phyloP scores from a whole-genome alignment of 2,329 filamentous ascomycete genomes.

The Pseudogymnoascus sp. region DNA sequence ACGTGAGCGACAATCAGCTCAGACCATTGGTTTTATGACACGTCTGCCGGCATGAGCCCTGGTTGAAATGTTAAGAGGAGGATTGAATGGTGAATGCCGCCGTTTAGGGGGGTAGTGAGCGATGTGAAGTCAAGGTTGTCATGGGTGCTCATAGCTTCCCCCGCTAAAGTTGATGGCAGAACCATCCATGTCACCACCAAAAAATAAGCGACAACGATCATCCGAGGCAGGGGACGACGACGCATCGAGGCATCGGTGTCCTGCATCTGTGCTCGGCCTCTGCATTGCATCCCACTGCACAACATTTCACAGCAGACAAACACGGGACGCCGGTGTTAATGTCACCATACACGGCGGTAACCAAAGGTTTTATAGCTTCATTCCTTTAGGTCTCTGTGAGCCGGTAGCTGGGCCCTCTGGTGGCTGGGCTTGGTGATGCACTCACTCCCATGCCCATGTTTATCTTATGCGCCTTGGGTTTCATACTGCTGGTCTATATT shows the following conservation, averaged over 20 bases:
- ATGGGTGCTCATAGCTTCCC: conserved; percentile 3
- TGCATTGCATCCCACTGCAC: neutral
- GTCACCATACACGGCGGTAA: neutral
- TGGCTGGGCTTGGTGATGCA: neutral
- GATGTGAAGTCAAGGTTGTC: conserved; percentile 7
- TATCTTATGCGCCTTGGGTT: neutral
- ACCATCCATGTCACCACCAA: conserved; percentile 1
- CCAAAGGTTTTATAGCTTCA: neutral
- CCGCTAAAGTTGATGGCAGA: conserved; percentile 1
- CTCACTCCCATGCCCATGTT: neutral
- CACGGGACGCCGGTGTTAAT: neutral
- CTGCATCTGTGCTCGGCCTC: neutral
- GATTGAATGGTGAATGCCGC: neutral
- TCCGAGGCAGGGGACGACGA: conserved; percentile 7
- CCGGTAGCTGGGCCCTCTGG: neutral
- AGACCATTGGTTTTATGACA: conserved; percentile 9
- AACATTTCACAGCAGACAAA: conserved; percentile 4
- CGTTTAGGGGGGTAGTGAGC: neutral
- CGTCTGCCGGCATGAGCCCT: neutral
- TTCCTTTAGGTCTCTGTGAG: neutral
- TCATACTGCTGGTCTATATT: neutral
- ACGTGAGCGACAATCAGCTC: conserved; percentile 3
- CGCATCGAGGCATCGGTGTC: neutral
- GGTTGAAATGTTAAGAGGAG: neutral
- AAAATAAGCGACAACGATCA: conserved; percentile 9